Evolutionary conservation across 2,329 filamentous ascomycete species (phyloP).

Genomic region (Blastomyces silverae): DNA sequence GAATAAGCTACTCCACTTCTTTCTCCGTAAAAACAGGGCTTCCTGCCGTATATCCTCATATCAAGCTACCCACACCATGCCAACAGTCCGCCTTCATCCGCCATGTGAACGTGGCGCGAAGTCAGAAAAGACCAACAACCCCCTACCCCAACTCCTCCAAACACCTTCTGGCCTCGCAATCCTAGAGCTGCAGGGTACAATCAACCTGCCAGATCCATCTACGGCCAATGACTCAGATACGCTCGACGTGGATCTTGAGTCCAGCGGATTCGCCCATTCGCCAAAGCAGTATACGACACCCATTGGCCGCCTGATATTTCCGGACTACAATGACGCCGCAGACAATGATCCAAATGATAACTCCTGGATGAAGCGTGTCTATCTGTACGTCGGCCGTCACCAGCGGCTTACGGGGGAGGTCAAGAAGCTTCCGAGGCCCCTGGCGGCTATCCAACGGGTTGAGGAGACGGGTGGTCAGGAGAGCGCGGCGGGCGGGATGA

Average conservation of each 20-base stretch:
- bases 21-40: background rate
- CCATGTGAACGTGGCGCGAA: slow-evolving; percentile 18
- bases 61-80: slow-evolving; percentile 30
- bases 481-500: background rate
- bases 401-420: slow-evolving; percentile 86
- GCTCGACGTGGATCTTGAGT: slow-evolving; percentile 20
- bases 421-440: slow-evolving; percentile 70
- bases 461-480: slow-evolving; percentile 20
- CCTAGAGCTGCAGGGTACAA: slow-evolving; percentile 83
- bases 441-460: slow-evolving; percentile 67
- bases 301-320: slow-evolving; percentile 71
- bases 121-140: slow-evolving; percentile 36
- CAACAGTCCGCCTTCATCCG: slow-evolving; percentile 38
- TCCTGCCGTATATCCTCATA: background rate
- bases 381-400: slow-evolving; percentile 80
- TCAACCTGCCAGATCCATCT: slow-evolving; percentile 61
- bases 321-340: slow-evolving; percentile 56
- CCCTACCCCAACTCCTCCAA: slow-evolving; percentile 74
- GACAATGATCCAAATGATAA: slow-evolving; percentile 40
- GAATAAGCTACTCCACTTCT: background rate
- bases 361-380: slow-evolving; percentile 83
- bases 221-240: slow-evolving; percentile 27
- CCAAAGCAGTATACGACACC: slow-evolving; percentile 39
- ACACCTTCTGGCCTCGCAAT: slow-evolving; percentile 85
- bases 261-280: slow-evolving; percentile 17